Evolutionary conservation across 148 eudicot genomes (phyloP).

Genomic region (Polygonum aviculare): DNA sequence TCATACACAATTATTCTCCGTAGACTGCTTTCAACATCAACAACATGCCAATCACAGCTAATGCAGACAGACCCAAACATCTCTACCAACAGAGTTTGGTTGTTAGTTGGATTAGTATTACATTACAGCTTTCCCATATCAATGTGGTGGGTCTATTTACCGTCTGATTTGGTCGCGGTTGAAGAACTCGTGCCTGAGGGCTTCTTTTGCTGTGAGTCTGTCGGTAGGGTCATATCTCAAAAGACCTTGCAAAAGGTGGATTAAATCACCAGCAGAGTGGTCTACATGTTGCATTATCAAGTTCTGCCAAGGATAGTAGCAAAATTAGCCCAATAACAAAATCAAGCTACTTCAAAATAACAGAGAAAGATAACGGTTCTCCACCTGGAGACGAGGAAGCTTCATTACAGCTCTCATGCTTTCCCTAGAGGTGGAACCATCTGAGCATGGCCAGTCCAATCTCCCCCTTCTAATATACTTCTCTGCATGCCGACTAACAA

Average conservation of each 20-base stretch:
- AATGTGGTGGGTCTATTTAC: neutral
- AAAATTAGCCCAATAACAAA: neutral
- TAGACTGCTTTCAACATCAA: neutral
- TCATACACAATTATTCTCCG: conserved; percentile 4
- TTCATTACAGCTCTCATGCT: conserved; percentile 52
- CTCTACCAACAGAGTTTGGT: neutral
- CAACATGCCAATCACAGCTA: neutral
- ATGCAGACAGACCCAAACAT: neutral
- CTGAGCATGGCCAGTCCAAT: conserved; percentile 47
- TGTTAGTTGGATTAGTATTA: neutral
- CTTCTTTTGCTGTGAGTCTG: conserved; percentile 36
- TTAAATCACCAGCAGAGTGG: conserved; percentile 44
- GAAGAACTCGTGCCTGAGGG: conserved; percentile 31
- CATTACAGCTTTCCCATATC: neutral
- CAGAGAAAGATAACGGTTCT: neutral
- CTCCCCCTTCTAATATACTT: conserved; percentile 52
- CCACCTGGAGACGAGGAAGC: conserved; percentile 62
- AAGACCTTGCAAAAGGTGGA: conserved; percentile 42
- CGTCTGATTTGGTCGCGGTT: conserved; percentile 20
- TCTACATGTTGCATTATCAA: conserved; percentile 51
- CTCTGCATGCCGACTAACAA: conserved; percentile 44
- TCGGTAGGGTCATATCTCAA: conserved; percentile 29
- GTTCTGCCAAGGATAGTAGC: conserved; percentile 15
- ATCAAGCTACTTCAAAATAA: neutral
- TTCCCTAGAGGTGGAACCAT: conserved; percentile 51